Base-by-base conservation (phyloP, 2,329 filamentous ascomycete species). In the Trichoderma asperellum region DNA sequence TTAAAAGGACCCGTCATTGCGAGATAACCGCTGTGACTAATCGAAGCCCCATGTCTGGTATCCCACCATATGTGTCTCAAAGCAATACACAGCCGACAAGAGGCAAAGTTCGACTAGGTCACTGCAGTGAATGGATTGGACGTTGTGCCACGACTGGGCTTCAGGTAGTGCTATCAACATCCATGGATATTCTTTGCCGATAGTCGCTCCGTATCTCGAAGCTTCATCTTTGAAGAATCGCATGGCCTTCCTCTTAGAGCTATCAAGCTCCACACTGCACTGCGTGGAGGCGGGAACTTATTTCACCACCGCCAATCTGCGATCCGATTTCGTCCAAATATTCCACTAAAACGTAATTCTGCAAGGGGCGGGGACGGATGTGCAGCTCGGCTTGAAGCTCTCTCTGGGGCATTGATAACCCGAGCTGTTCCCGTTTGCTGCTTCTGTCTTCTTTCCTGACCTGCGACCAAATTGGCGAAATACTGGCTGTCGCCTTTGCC, bases 301-400 rank as follows among this genome's bases (percentile, higher is more conserved):
- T 67, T 37, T 11, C 37, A 16, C 12, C 29, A 27, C n/a, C 40
- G 14, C 21, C 21, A 40, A 49, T 43, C 35, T 43, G 21, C 14
- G 21, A 58, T 59, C 63, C 63, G 35, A 52, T 59, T 59, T 21
- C 32, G 6, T 8, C 40, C 24, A 2, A 24, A 18, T 40, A 29
- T 43, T 37, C 10, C 63, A 34, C 53, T 56, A 49, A 59, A 18
- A 37, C 62, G 53, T 35, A 65, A 57, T 34, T 27, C 27, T 65
- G 53, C 62, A 65, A 65, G 62, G 62, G 62, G 62, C 53, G 62
- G 62, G 61, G 62, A 65, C 55, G 61, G 62, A 65, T 40, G 4
- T 52, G 59, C 59, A 62, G 59, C 59, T 62, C 59, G 60, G 43
- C 29, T 57, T 47, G 53, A 24, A 65, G 62, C 62, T 58, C 55